Evolutionary conservation across 805 yeast species (phyloP), one percentile per base, ranked within the genome.

Genomic region (Blastobotrys peoriensis): DNA sequence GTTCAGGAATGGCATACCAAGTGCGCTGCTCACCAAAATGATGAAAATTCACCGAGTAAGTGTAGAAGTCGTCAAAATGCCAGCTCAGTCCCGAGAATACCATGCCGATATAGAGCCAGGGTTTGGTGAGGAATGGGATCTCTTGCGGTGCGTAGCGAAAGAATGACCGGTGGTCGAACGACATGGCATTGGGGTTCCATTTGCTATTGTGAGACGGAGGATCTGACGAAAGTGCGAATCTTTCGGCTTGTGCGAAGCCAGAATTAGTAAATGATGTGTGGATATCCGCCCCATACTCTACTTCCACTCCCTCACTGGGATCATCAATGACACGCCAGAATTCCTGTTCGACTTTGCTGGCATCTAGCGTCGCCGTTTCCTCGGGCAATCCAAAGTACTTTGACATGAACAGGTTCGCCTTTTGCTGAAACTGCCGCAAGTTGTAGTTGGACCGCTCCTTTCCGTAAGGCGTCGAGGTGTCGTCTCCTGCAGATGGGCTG

Each of bases 41-140:
- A 57, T 87, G 86, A 58, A 86, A 86, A 59, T 84, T 85, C 4
- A 93, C 86, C 41, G 86, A 77, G 48, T 85, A 67, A 0, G 95
- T 81, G 58, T 82, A 84, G 59, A 85, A 95, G 60, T 87, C 96
- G 55, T 86, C 95, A 46, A 84, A 81, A 60, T 85, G 93, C 95
- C 96, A 87, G 58, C 94, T 83, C 58, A 86, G 85, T 0, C 95
- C 85, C 1, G 91, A 78, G 54, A 86, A 77, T 30, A 86, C 69
- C 21, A 89, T 84, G 0, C 96, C 96, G 19, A 86, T 75, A 54
- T 86, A 83, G 9, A 87, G 68, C 94, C 95, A 86, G 0, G 96
- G 95, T 18, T 82, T 73, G 0, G 93, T 81, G 87, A 87, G 83
- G 2, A 93, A 93, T 0, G 93, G 79, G 1, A 87, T 83, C 25